phyloP scores from a whole-genome alignment of 1,284 basidiomycete species.

The Phellinidium pouzarii region DNA sequence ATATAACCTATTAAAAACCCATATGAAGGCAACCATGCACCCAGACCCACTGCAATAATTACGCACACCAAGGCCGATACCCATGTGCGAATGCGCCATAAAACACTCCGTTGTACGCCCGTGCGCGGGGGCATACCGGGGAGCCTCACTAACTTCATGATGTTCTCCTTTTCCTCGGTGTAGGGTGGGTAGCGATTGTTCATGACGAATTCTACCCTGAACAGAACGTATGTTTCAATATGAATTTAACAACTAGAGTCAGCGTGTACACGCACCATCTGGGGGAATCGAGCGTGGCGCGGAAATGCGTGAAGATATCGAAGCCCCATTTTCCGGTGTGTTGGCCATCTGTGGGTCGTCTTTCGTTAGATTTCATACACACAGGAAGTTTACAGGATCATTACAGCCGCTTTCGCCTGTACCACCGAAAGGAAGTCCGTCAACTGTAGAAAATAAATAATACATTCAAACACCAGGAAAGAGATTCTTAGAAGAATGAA shows the following conservation, averaged over 20 bases:
- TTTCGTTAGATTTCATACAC: not conserved
- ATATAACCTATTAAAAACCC: not conserved
- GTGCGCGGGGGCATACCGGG: slow-evolving; percentile 15
- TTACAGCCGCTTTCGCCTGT: slow-evolving; percentile 66
- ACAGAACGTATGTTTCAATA: not conserved
- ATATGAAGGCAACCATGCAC: not conserved
- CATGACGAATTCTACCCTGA: slow-evolving; percentile 51
- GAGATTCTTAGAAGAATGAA: not conserved
- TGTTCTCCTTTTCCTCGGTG: slow-evolving; percentile 26
- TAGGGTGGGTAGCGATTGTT: slow-evolving; percentile 61
- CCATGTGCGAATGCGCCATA: not conserved
- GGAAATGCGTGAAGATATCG: slow-evolving; percentile 62
- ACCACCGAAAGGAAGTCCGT: slow-evolving; percentile 70
- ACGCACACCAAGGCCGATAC: slow-evolving; percentile 14
- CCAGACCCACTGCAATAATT: slow-evolving; percentile 11
- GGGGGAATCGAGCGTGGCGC: slow-evolving; percentile 58
- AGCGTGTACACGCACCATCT: slow-evolving; percentile 38
- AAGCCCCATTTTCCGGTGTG: slow-evolving; percentile 61
- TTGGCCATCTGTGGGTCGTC: slow-evolving; percentile 41
- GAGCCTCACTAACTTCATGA: not conserved
- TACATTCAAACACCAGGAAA: not conserved
- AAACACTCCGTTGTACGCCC: not conserved
- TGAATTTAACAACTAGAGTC: not conserved
- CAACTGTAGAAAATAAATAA: slow-evolving; percentile 32
- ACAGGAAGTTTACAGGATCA: slow-evolving; percentile 23